Conservation (phyloP, 352 stramenopile species). For the Globisporangium takayamanum region DNA sequence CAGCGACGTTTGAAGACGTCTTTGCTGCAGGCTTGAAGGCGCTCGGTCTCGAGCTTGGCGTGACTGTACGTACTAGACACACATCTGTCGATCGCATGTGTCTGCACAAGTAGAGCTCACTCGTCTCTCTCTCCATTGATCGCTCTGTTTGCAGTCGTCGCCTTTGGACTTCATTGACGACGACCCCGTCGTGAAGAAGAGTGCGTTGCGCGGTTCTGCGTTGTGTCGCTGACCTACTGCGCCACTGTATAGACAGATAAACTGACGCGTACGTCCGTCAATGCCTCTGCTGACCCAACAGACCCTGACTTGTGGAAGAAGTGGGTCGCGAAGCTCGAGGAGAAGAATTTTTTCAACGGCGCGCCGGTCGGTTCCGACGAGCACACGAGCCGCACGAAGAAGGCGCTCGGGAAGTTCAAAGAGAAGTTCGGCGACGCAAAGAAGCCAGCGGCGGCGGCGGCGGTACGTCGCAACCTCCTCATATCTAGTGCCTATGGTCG, state of each 20-base stretch:
- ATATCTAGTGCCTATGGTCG: too few species aligned
- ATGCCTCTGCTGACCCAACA: constrained; percentile 7
- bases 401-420: constrained; percentile 82
- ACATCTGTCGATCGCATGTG: neutral
- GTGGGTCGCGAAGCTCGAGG: constrained; percentile 79
- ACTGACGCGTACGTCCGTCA: neutral
- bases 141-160: constrained; percentile 3
- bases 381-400: constrained; percentile 50
- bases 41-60: constrained; percentile 43
- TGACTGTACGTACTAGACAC: constrained; percentile 1
- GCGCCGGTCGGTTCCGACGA: constrained; percentile 48
- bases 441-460: constrained; percentile 19
- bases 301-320: constrained; percentile 85
- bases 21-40: constrained; percentile 62
- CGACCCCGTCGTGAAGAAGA: constrained; percentile 72
- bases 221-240: neutral
- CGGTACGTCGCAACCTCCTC: neutral
- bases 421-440: constrained; percentile 78
- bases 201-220: constrained; percentile 17
- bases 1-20: constrained; percentile 55
- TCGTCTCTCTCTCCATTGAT: neutral
- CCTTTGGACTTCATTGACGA: constrained; percentile 30
- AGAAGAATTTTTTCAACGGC: constrained; percentile 82
- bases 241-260: neutral
- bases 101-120: neutral